Conservation (phyloP, 495 filamentous ascomycete species). For the Lasiosphaeriaceae sp. region DNA sequence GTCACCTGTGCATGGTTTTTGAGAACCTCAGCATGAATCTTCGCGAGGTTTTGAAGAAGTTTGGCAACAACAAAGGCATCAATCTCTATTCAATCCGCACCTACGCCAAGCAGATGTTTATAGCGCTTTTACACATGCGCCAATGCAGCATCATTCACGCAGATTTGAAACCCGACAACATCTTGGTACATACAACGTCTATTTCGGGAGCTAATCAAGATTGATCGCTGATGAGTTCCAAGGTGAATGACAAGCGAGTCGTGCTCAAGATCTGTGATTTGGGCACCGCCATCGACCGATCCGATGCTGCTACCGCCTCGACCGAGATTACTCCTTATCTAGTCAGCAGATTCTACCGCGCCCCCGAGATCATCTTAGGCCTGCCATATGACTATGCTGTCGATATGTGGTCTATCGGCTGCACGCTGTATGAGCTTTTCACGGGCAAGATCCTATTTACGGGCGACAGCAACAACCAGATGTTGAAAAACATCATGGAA, state of each 20-base stretch:
- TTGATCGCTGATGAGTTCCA: conserved; percentile 3
- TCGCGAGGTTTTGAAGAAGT: conserved; percentile 93
- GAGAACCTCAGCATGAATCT: conserved; percentile 93
- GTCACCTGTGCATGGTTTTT: conserved; percentile 93
- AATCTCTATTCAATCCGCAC: conserved; percentile 79
- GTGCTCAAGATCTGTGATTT: conserved; percentile 92
- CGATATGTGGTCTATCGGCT: conserved; percentile 96
- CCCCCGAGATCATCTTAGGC: conserved; percentile 95
- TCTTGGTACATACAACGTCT: conserved; percentile 57
- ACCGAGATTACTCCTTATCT: conserved; percentile 91
- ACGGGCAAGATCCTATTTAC: conserved; percentile 97
- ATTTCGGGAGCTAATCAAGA: too few species aligned
- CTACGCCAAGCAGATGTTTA: conserved; percentile 93
- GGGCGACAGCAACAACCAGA: conserved; percentile 94
- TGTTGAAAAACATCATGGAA: conserved; percentile 94
- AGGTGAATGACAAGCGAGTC: conserved; percentile 79
- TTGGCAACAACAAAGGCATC: conserved; percentile 88
- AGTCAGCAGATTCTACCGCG: conserved; percentile 94
- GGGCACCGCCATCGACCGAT: conserved; percentile 85
- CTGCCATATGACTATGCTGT: conserved; percentile 90
- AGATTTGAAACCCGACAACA: conserved; percentile 96
- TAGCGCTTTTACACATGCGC: conserved; percentile 76
- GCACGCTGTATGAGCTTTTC: conserved; percentile 94
- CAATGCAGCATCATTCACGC: conserved; percentile 92
- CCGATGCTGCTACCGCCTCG: conserved; percentile 58